Conservation (phyloP, 2,329 filamentous ascomycete species). For the Aspergillus udagawae region DNA sequence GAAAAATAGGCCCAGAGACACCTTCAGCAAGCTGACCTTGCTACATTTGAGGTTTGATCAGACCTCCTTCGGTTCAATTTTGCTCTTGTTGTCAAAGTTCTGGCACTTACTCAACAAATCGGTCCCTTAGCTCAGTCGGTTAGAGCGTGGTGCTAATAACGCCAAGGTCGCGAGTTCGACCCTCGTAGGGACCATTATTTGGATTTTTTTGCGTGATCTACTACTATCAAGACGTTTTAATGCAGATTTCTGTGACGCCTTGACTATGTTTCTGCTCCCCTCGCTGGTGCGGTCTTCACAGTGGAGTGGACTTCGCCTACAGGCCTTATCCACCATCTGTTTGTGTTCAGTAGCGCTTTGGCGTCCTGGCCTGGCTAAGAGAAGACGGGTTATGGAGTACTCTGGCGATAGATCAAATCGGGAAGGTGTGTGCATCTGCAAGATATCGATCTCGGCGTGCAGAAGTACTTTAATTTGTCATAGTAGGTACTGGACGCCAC, state of each 20-base stretch:
- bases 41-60: background rate
- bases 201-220: too few species aligned
- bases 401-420: background rate
- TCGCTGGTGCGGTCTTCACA: too few species aligned
- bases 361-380: background rate
- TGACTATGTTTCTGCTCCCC: too few species aligned
- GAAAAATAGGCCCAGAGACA: background rate
- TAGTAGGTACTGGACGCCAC: background rate
- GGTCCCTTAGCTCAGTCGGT: conserved; percentile 13
- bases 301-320: too few species aligned
- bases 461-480: background rate
- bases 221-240: too few species aligned
- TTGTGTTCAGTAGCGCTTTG: background rate
- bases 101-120: background rate
- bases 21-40: background rate
- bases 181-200: conserved; percentile 12
- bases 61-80: fast-evolving
- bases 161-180: conserved; percentile 13
- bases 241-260: too few species aligned
- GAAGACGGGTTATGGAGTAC: too few species aligned
- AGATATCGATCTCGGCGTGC: background rate
- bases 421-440: background rate
- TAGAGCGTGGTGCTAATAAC: conserved; percentile 15
- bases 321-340: background rate
- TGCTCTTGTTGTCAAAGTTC: background rate